Conservation (phyloP, 2,329 filamentous ascomycete species). For the Aschersonia sp. region DNA sequence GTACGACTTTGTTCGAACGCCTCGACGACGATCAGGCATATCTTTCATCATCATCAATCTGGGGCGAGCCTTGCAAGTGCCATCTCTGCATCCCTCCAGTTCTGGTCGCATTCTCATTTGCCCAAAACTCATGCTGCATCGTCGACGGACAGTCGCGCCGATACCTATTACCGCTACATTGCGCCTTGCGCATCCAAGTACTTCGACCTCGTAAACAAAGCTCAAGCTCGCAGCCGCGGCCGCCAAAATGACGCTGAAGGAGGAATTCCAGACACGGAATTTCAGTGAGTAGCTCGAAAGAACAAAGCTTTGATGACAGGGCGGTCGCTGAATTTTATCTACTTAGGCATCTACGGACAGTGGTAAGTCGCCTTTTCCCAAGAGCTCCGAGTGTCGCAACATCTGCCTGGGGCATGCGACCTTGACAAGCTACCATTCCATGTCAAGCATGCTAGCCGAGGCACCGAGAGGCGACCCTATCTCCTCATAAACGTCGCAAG, state of each 20-base stretch:
- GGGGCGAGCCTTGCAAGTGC: constrained; percentile 4
- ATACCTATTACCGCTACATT: neutral
- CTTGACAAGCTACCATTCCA: neutral
- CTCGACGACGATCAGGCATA: constrained; percentile 10
- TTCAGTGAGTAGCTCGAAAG: constrained; percentile 43
- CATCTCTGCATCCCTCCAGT: neutral
- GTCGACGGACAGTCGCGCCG: neutral
- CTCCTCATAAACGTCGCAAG: neutral
- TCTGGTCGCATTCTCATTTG: neutral
- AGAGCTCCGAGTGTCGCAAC: neutral
- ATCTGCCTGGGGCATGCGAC: neutral
- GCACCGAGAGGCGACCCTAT: neutral
- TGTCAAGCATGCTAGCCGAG: neutral
- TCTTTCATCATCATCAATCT: constrained; percentile 4
- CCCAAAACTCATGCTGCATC: neutral
- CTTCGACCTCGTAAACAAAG: neutral
- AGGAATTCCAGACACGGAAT: constrained; percentile 59
- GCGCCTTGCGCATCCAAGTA: constrained; percentile 1
- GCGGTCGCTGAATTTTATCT: neutral
- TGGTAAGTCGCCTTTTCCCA: constrained; percentile 37
- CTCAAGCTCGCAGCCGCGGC: neutral
- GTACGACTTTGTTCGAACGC: constrained; percentile 11
- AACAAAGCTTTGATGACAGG: neutral
- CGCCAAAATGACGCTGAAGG: constrained; percentile 52
- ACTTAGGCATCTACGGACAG: constrained; percentile 58